Base-by-base conservation (phyloP, 495 filamentous ascomycete species). In the Talaromyces borbonicus region DNA sequence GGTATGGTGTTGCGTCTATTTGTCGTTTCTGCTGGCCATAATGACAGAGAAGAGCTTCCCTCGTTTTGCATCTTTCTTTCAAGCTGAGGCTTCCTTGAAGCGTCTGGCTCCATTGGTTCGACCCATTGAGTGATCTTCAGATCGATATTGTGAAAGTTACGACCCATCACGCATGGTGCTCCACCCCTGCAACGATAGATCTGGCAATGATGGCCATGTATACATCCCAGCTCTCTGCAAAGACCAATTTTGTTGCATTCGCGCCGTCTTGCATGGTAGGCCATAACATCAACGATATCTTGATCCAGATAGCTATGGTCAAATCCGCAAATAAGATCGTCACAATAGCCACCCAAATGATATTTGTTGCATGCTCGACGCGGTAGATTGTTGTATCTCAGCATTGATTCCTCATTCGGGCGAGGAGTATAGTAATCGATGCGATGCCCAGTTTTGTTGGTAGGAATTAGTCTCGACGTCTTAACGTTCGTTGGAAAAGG, bases 131-230 rank as follows among this genome's bases (percentile, higher is more conserved):
- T 46, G 5, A 61, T 54, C 22, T 61, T 15, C 23, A 65, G 43
- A 32, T 66, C 58, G 5, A 66, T 43, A 6, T 25, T 57, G 48
- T 70, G 67, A 2, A 56, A 54, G 14, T 46, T 43, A 4, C 59
- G 55, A 20, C 9, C n/a, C 15, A 30, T 20, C 36, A 55, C 57
- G 52, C 65, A 70, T 12, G 54, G 57, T 48, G 62, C 64, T 5
- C 53, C 54, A 26, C 51, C 62, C 44, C 56, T 61, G 49, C 67
- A 70, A 18, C 60, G 57, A 9, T 57, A 56, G 33, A 59, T 68
- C 41, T 71, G 67, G 46, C 71, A 74, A 23, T 65, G 49, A 51
- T 74, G 71, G 1, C 68, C 69, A 30, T 63, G 55, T 32, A 60
- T 66, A 52, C 71, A 74, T 46, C 63, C 59, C 5, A 65, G 49